Percentiles rank a stretch among this genome's conserved stretches.
These are phyloP conservation scores for Diutina scorzettiae DNA, from an alignment of 1,139 yeast genomes.

Conservation along the genomic window DNA sequence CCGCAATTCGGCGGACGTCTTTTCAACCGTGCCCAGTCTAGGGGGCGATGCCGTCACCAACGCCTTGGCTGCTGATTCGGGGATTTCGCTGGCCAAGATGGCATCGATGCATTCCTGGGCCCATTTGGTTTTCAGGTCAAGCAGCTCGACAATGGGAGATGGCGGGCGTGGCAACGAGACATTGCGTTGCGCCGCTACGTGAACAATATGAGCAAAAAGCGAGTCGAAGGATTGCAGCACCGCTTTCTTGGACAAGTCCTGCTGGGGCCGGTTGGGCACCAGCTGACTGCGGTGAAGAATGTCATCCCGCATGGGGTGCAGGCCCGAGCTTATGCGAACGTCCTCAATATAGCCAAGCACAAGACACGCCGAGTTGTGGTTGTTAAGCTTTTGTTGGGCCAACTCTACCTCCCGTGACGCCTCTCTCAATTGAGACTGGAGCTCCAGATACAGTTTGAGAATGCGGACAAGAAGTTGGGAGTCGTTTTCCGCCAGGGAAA, in stretches of 20 bases:
- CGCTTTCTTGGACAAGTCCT: background rate
- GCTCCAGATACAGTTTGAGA: slow-evolving; percentile 21
- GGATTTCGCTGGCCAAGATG: slow-evolving; percentile 11
- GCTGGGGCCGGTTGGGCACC: background rate
- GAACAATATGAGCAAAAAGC: slow-evolving; percentile 40
- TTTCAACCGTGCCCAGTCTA: slow-evolving; percentile 11
- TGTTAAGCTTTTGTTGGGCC: slow-evolving; percentile 18
- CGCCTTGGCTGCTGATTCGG: slow-evolving; percentile 8
- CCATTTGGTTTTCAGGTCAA: slow-evolving; percentile 23
- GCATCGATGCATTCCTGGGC: slow-evolving; percentile 41
- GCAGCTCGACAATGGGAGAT: slow-evolving; percentile 18
- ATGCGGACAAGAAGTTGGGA: slow-evolving; percentile 19
- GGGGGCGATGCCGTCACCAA: slow-evolving; percentile 9
- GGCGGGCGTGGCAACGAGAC: slow-evolving; percentile 38
- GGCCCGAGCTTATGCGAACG: slow-evolving; percentile 11
- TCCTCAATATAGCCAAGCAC: slow-evolving; percentile 37
- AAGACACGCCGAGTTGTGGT: slow-evolving; percentile 34
- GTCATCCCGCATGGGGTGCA: background rate
- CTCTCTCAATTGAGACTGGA: slow-evolving; percentile 21
- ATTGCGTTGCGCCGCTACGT: slow-evolving; percentile 40
- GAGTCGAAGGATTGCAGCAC: slow-evolving; percentile 22
- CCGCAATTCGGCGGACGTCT: slow-evolving; percentile 29
- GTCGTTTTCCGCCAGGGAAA: slow-evolving; percentile 14
- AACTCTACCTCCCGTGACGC: slow-evolving; percentile 22
- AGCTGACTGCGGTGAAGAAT: slow-evolving; percentile 4